These are phyloP conservation scores for Metschnikowia noctiluminum DNA, from an alignment of 805 yeast genomes.

Conservation along the genomic window DNA sequence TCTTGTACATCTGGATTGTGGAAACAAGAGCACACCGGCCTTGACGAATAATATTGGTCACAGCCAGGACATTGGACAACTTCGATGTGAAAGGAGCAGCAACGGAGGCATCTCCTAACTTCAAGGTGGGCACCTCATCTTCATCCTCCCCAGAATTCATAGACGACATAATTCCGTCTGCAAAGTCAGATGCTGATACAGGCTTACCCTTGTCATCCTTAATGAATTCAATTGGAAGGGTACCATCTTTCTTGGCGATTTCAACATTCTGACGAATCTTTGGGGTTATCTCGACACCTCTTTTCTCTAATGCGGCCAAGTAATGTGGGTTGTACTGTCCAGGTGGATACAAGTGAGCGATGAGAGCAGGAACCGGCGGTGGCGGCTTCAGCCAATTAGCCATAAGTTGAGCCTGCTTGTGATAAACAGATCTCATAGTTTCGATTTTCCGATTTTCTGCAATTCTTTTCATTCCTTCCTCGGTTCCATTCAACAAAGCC, in stretches of 20 bases:
- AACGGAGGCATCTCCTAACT: constrained; percentile 97
- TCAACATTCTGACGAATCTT: constrained; percentile 64
- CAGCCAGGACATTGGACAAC: constrained; percentile 86
- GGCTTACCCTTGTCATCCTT: constrained; percentile 18
- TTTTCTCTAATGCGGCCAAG: constrained; percentile 76
- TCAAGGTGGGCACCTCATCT: constrained; percentile 88
- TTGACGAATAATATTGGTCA: constrained; percentile 90
- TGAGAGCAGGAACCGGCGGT: constrained; percentile 78
- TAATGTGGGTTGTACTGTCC: constrained; percentile 90
- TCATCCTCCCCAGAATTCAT: constrained; percentile 54
- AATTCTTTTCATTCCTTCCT: constrained; percentile 84
- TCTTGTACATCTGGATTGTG: constrained; percentile 98
- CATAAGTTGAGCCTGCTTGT: constrained; percentile 79
- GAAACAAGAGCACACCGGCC: constrained; percentile 98
- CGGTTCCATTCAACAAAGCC: constrained; percentile 96
- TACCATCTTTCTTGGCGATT: constrained; percentile 43
- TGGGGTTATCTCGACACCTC: constrained; percentile 75
- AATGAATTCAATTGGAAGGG: constrained; percentile 18
- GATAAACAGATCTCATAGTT: constrained; percentile 62
- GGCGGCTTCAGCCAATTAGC: constrained; percentile 77
- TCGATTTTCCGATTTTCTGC: constrained; percentile 76
- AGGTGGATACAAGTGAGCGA: constrained; percentile 96
- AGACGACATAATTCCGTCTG: constrained; percentile 62
- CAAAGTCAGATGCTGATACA: constrained; percentile 27
- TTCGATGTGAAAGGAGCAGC: constrained; percentile 99